Evolutionary conservation across 129 eudicot species (phyloP).

Genomic region (Saposhnikovia divaricata): DNA sequence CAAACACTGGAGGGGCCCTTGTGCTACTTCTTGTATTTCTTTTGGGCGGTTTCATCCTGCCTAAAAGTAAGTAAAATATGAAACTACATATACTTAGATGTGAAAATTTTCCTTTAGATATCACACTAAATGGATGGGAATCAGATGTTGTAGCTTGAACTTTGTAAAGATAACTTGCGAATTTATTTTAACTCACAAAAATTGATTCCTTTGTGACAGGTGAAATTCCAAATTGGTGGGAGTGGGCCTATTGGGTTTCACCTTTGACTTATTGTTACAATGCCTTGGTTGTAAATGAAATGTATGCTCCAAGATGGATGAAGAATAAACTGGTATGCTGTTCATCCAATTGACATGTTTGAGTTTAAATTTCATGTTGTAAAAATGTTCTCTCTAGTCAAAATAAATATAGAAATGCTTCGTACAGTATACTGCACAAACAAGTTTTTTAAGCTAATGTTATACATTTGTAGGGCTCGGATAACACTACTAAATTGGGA

Average conservation of each 20-base stretch:
- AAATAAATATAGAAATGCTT: not conserved
- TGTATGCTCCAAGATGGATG: slow-evolving; percentile 92
- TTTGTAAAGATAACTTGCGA: not conserved
- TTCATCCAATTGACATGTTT: not conserved
- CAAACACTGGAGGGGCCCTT: slow-evolving; percentile 85
- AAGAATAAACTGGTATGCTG: slow-evolving; percentile 51
- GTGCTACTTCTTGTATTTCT: slow-evolving; percentile 66
- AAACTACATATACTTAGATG: not conserved
- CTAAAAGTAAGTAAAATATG: slow-evolving; percentile 47
- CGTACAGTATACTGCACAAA: not conserved
- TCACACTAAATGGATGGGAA: not conserved
- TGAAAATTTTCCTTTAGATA: not conserved
- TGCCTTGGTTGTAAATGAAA: slow-evolving; percentile 71
- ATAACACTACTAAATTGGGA: slow-evolving; percentile 48
- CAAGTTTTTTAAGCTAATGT: not conserved
- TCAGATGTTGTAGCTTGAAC: not conserved
- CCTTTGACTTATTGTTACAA: slow-evolving; percentile 80
- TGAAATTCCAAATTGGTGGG: slow-evolving; percentile 83
- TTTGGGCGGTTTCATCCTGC: slow-evolving; percentile 96
- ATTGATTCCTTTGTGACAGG: slow-evolving; percentile 31
- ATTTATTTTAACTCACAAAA: not conserved
- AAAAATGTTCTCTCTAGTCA: not conserved
- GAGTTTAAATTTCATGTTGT: not conserved
- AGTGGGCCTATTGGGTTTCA: slow-evolving; percentile 89
- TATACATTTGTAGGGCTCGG: slow-evolving; percentile 45